These are phyloP conservation scores for Taiwanofungus camphoratus DNA, from an alignment of 1,284 basidiomycete genomes.

Conservation along the genomic window DNA sequence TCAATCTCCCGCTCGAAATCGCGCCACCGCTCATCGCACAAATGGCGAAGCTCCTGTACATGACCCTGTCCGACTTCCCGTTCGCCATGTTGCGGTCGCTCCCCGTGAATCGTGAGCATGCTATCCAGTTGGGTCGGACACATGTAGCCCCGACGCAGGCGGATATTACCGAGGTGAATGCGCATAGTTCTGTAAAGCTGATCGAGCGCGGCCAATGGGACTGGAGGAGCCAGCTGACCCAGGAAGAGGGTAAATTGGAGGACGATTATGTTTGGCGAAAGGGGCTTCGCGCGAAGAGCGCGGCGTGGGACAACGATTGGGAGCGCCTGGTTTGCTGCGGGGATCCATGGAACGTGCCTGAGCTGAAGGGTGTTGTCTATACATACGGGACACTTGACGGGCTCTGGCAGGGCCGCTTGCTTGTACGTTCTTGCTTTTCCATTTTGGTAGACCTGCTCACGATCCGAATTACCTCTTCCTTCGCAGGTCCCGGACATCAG, in stretches of 20 bases:
- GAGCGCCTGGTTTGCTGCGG: slow-evolving; percentile 46
- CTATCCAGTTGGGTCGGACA: slow-evolving; percentile 23
- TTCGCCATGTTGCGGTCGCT: slow-evolving; percentile 41
- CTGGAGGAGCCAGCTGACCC: slow-evolving; percentile 30
- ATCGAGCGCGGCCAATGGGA: slow-evolving; percentile 32
- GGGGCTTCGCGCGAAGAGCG: slow-evolving; percentile 28
- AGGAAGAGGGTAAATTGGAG: slow-evolving; percentile 19
- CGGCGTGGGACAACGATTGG: slow-evolving; percentile 54
- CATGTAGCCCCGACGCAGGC: slow-evolving; percentile 43
- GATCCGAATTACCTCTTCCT: not conserved
- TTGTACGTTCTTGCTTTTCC: slow-evolving; percentile 35
- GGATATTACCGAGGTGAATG: slow-evolving; percentile 58
- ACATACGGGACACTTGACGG: slow-evolving; percentile 46
- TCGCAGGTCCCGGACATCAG: slow-evolving; percentile 28
- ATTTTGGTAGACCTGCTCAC: not conserved
- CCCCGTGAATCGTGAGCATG: slow-evolving; percentile 41
- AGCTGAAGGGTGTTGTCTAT: slow-evolving; percentile 39
- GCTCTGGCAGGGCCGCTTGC: slow-evolving; percentile 53
- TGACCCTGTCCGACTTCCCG: slow-evolving; percentile 50
- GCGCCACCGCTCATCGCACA: slow-evolving; percentile 46
- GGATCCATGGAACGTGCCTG: slow-evolving; percentile 33
- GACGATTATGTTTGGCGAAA: slow-evolving; percentile 19
- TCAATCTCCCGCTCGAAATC: slow-evolving; percentile 34
- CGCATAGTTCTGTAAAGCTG: slow-evolving; percentile 28
- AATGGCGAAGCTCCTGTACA: slow-evolving; percentile 59